Conservation (phyloP, 2,329 filamentous ascomycete genomes). For the Stachybotrys echinatus region DNA sequence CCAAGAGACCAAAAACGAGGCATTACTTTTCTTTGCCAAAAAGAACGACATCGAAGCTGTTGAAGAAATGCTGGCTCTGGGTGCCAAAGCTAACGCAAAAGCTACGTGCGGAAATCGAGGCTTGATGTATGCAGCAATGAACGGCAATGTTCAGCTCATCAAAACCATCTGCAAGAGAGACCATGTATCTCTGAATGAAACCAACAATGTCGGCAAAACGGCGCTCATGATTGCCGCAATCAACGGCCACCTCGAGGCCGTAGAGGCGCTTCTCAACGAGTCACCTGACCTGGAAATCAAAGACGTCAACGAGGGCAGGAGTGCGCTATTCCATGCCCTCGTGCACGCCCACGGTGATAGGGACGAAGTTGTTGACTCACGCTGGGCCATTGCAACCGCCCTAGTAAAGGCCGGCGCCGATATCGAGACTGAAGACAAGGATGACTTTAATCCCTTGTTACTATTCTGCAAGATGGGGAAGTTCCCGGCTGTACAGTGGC, state of each 20-base stretch:
- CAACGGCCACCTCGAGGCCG: background rate
- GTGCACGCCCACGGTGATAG: background rate
- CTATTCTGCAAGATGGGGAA: background rate
- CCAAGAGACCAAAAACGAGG: background rate
- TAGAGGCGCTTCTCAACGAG: background rate
- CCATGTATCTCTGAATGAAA: background rate
- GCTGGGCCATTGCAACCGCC: background rate
- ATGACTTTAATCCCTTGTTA: background rate
- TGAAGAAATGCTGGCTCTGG: background rate
- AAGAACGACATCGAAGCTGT: background rate
- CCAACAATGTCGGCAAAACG: background rate
- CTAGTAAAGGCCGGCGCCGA: background rate
- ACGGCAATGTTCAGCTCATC: background rate
- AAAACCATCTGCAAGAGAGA: background rate
- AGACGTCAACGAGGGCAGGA: background rate
- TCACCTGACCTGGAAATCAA: background rate
- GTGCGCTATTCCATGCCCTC: background rate
- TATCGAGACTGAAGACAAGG: background rate
- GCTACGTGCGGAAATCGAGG: background rate
- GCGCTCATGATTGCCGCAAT: slow-evolving; percentile 1
- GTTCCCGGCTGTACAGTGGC: background rate
- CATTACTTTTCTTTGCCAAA: background rate
- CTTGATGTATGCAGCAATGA: background rate
- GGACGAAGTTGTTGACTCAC: background rate
- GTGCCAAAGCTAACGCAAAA: background rate